These are phyloP conservation scores for Neodidymelliopsis sp. DNA, from an alignment of 2,329 filamentous ascomycete species.

Conservation along the genomic window DNA sequence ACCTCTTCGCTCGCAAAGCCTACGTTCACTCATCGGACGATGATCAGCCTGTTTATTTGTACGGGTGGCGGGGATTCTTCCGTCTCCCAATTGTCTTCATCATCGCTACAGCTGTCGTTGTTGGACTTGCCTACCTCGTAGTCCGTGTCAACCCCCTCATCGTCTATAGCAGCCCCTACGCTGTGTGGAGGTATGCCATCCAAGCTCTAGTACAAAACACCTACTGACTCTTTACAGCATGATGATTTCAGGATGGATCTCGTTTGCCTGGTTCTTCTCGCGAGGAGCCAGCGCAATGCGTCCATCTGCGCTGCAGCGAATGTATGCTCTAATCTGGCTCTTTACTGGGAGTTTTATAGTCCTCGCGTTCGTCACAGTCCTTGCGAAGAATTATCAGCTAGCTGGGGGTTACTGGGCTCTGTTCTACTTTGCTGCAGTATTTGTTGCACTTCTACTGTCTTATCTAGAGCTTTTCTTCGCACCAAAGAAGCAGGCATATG, in stretches of 20 bases:
- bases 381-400: constrained; percentile 76
- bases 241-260: constrained; percentile 82
- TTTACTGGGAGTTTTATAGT: constrained; percentile 77
- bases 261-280: constrained; percentile 82
- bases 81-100: constrained; percentile 80
- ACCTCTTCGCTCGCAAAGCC: constrained; percentile 77
- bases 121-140: constrained; percentile 77
- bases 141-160: constrained; percentile 88
- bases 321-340: constrained; percentile 84
- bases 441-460: constrained; percentile 75
- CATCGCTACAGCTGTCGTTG: constrained; percentile 70
- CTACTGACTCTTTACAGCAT: constrained; percentile 62
- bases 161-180: constrained; percentile 86
- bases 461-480: constrained; percentile 83
- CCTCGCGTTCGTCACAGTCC: constrained; percentile 75
- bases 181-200: constrained; percentile 70
- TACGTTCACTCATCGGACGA: constrained; percentile 67
- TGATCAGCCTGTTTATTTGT: constrained; percentile 67
- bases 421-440: constrained; percentile 79
- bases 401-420: constrained; percentile 82
- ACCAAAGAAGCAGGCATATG: constrained; percentile 72
- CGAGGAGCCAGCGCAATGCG: constrained; percentile 79
- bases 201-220: background rate
- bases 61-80: constrained; percentile 83
- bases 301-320: constrained; percentile 84